Conservation (phyloP, 2,329 filamentous ascomycete species). For the Coniochaeta pulveracea region DNA sequence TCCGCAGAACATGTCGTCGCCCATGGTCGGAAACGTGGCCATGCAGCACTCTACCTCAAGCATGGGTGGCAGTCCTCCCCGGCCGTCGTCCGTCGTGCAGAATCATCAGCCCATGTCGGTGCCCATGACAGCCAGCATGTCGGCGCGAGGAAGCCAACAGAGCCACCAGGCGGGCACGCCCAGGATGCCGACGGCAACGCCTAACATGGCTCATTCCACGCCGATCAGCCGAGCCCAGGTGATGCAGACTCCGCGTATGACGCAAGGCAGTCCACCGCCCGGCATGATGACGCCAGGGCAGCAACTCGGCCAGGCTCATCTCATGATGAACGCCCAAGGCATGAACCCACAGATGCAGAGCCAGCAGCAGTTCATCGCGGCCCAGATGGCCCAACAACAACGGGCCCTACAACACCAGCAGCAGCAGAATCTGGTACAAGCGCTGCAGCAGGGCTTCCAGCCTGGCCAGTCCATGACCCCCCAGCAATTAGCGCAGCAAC, state of each 20-base stretch:
- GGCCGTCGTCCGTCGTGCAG: slow-evolving; percentile 55
- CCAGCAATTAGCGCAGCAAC: slow-evolving; percentile 20
- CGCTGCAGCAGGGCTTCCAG: slow-evolving; percentile 27
- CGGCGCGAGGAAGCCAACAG: slow-evolving; percentile 52
- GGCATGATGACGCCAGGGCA: slow-evolving; percentile 40
- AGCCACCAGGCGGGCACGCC: slow-evolving; percentile 55
- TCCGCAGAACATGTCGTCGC: slow-evolving; percentile 54
- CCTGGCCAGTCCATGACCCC: slow-evolving; percentile 25
- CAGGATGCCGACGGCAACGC: slow-evolving; percentile 48
- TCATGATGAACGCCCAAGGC: slow-evolving; percentile 40
- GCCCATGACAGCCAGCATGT: slow-evolving; percentile 52
- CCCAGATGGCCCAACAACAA: slow-evolving; percentile 35
- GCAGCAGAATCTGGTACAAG: slow-evolving; percentile 24
- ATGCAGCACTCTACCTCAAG: slow-evolving; percentile 58
- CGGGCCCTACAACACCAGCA: slow-evolving; percentile 34
- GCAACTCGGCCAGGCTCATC: slow-evolving; percentile 37
- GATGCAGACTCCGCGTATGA: slow-evolving; percentile 48
- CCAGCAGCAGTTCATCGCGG: slow-evolving; percentile 23
- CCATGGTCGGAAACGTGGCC: slow-evolving; percentile 47
- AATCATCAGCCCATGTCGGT: slow-evolving; percentile 44
- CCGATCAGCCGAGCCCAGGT: slow-evolving; percentile 41
- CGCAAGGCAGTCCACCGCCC: slow-evolving; percentile 50
- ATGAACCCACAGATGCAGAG: slow-evolving; percentile 27
- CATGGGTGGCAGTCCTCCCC: slow-evolving; percentile 56
- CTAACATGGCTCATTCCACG: slow-evolving; percentile 48